Percentiles rank a stretch among this genome's conserved stretches.
Conservation (phyloP, 495 filamentous ascomycete species). For the Amniculicola lignicola region DNA sequence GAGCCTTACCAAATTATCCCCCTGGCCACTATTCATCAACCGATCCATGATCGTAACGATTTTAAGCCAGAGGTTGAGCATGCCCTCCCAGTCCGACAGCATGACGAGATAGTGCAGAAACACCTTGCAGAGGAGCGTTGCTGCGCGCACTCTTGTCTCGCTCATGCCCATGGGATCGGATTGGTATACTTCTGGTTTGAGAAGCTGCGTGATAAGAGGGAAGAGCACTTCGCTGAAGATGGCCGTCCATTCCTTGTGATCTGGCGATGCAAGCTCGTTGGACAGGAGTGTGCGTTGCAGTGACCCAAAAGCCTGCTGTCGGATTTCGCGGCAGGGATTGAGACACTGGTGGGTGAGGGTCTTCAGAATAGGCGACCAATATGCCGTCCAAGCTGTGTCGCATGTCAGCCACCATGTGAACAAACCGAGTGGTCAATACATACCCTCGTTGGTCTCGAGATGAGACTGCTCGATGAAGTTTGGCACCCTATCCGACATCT, state of each 20-base stretch:
- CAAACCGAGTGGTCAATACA: conserved; percentile 13
- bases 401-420: conserved; percentile 9
- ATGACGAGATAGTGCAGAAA: conserved; percentile 91
- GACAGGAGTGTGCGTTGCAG: conserved; percentile 85
- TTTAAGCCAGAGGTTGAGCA: conserved; percentile 88
- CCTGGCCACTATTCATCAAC: conserved; percentile 93
- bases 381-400: conserved; percentile 81
- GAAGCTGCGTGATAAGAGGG: conserved; percentile 80
- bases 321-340: conserved; percentile 92
- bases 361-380: conserved; percentile 94
- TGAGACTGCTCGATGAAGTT: conserved; percentile 88
- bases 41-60: conserved; percentile 95
- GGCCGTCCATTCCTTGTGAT: conserved; percentile 87
- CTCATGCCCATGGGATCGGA: conserved; percentile 91
- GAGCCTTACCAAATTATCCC: conserved; percentile 73
- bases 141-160: conserved; percentile 88
- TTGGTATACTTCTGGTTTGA: conserved; percentile 95
- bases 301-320: conserved; percentile 80
- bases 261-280: conserved; percentile 67
- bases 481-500: conserved; percentile 76
- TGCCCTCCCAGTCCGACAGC: conserved; percentile 79
- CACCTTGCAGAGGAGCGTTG: conserved; percentile 87
- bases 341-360: conserved; percentile 84
- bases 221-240: conserved; percentile 95
- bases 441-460: conserved; percentile 80